These are phyloP conservation scores for Tetracentron sinense DNA, from an alignment of 164 flowering plant species.

Conservation along the genomic window DNA sequence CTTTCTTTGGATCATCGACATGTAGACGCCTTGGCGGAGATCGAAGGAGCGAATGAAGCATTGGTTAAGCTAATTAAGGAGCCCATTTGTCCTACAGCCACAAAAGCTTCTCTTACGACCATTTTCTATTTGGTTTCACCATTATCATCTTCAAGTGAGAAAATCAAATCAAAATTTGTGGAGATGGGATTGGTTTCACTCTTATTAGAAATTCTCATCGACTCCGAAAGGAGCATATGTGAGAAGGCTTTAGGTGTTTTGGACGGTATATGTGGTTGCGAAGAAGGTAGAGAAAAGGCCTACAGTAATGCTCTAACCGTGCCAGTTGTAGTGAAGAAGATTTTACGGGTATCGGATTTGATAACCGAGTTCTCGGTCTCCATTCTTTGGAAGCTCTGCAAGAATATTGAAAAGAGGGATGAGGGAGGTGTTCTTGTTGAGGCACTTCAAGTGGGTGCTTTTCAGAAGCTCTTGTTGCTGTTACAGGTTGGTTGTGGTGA, in stretches of 20 bases:
- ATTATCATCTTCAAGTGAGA: constrained; percentile 6
- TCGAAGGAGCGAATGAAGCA: constrained; percentile 44
- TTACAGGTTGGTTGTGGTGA: constrained; percentile 75
- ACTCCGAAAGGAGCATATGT: constrained; percentile 46
- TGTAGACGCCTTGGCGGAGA: constrained; percentile 17
- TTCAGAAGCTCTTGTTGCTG: constrained; percentile 74
- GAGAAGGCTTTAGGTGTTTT: constrained; percentile 67
- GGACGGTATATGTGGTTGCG: constrained; percentile 35
- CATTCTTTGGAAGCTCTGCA: constrained; percentile 61
- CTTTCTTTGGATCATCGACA: constrained; percentile 25
- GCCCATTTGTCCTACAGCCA: constrained; percentile 53
- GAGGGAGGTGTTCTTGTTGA: constrained; percentile 42
- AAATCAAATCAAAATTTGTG: constrained; percentile 20
- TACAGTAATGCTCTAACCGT: constrained; percentile 40
- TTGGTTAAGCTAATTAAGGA: constrained; percentile 44
- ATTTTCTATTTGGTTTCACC: constrained; percentile 44
- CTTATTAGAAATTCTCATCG: constrained; percentile 53
- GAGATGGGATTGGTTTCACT: constrained; percentile 46
- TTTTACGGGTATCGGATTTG: constrained; percentile 58
- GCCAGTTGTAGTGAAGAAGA: constrained; percentile 77
- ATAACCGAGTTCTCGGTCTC: constrained; percentile 66
- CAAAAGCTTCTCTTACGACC: constrained; percentile 48
- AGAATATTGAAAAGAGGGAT: constrained; percentile 32
- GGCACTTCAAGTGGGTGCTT: constrained; percentile 64
- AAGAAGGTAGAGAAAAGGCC: constrained; percentile 38